Evolutionary conservation across 2,329 filamentous ascomycete species (phyloP).

Genomic region (Hirsutella minnesotensis): DNA sequence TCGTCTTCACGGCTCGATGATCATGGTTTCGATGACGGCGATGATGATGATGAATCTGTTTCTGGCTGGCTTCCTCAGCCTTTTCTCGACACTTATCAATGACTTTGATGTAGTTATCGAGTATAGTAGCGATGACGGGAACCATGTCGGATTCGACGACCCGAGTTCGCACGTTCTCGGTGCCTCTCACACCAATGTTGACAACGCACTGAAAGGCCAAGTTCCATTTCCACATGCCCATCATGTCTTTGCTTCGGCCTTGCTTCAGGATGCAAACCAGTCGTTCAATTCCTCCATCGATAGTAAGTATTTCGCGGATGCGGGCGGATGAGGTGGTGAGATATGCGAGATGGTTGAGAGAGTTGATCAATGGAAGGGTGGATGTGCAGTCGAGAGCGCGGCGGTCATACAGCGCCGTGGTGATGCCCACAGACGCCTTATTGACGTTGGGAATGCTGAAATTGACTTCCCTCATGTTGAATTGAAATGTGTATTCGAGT

Average conservation of each 20-base stretch:
- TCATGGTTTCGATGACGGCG: constrained; percentile 37
- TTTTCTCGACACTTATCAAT: constrained; percentile 85
- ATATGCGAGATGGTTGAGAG: constrained; percentile 95
- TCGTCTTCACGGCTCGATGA: constrained; percentile 34
- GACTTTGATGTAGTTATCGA: constrained; percentile 97
- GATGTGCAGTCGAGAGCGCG: constrained; percentile 97
- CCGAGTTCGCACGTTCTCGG: constrained; percentile 83
- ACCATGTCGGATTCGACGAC: constrained; percentile 99
- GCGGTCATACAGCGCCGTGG: constrained; percentile 93
- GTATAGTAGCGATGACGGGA: constrained; percentile 92
- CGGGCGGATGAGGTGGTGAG: constrained; percentile 95
- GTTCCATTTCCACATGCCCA: constrained; percentile 99
- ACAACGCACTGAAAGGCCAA: constrained; percentile 97
- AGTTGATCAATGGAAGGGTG: constrained; percentile 95
- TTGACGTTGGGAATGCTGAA: constrained; percentile 99
- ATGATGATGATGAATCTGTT: constrained; percentile 43
- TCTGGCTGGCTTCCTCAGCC: constrained; percentile 70
- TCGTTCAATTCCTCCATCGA: constrained; percentile 95
- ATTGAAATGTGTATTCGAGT: no score
- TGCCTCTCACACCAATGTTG: constrained; percentile 94
- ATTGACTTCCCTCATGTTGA: constrained; percentile 96
- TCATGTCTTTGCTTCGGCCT: constrained; percentile 92
- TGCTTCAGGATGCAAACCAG: constrained; percentile 97
- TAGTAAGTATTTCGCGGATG: constrained; percentile 93
- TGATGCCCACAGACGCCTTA: constrained; percentile 98